phyloP scores from a whole-genome alignment of 805 yeast species.

The Metschnikowia rubicola region DNA sequence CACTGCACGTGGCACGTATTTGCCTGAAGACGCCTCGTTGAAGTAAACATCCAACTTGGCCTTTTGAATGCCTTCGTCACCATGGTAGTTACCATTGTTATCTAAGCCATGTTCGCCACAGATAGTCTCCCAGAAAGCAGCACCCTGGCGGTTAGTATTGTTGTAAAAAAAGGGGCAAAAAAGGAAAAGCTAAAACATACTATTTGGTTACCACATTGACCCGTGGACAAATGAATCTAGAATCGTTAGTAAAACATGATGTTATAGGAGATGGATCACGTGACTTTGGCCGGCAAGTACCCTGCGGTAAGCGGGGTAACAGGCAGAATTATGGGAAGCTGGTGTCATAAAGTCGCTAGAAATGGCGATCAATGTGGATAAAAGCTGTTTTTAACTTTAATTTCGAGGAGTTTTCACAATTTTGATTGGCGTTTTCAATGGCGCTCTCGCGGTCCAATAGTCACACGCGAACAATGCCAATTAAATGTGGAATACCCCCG shows the following conservation, averaged over 20 bases:
- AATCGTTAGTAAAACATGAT: constrained; percentile 11
- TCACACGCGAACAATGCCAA: too few relatives aligned
- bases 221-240: constrained; percentile 91
- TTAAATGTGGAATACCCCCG: too few relatives aligned
- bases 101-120: constrained; percentile 87
- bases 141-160: constrained; percentile 50
- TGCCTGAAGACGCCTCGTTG: constrained; percentile 81
- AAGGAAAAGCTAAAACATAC: constrained; percentile 40
- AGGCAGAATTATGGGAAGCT: too few relatives aligned
- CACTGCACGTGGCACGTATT: constrained; percentile 91
- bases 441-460: too few relatives aligned
- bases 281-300: not conserved
- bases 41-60: constrained; percentile 76
- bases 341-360: too few relatives aligned
- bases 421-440: too few relatives aligned
- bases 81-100: constrained; percentile 65
- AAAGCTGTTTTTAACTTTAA: too few relatives aligned
- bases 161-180: not conserved
- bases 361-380: too few relatives aligned
- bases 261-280: not conserved
- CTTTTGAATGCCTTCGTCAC: constrained; percentile 41
- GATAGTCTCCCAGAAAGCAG: constrained; percentile 90
- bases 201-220: constrained; percentile 98
- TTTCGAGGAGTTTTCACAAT: too few relatives aligned
- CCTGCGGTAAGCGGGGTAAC: too few relatives aligned